Evolutionary conservation across 768 basidiomycete genomes (phyloP).

Genomic region (Suillus placidus): DNA sequence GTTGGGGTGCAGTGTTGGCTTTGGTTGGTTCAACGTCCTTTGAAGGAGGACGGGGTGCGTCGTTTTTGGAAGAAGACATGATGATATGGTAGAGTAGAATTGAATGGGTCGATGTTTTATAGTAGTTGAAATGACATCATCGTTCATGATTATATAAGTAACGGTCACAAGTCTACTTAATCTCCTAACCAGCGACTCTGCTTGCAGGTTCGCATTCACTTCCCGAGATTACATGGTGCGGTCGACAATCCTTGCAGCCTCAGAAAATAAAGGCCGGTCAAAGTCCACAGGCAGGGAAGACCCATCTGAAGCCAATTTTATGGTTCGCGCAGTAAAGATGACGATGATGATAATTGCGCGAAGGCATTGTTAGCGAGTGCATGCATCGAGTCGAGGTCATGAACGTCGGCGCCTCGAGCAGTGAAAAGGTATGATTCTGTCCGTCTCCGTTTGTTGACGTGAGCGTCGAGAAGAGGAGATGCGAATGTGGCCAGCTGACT

Average conservation of each 20-base stretch:
- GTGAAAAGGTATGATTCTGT: constrained; percentile 88
- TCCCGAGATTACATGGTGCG: constrained; percentile 72
- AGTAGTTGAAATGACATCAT: constrained; percentile 6
- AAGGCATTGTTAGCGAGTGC: constrained; percentile 81
- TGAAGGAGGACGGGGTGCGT: constrained; percentile 23
- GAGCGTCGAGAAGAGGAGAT: too few species aligned
- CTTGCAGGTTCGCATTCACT: constrained; percentile 64
- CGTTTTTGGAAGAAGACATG: constrained; percentile 2
- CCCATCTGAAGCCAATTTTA: constrained; percentile 19
- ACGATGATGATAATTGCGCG: constrained; percentile 65
- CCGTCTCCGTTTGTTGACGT: constrained; percentile 46
- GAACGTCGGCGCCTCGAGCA: constrained; percentile 75
- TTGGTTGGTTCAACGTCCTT: constrained; percentile 29
- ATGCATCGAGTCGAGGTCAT: constrained; percentile 86
- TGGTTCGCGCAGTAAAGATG: constrained; percentile 43
- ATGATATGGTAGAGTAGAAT: background rate
- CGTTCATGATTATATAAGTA: background rate
- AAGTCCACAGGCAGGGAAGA: constrained; percentile 40
- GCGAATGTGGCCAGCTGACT: constrained; percentile 59
- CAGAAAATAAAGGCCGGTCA: constrained; percentile 78
- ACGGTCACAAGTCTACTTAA: constrained; percentile 36
- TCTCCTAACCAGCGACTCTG: constrained; percentile 84
- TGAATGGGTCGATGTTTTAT: background rate
- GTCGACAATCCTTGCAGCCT: constrained; percentile 73
- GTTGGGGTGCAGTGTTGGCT: constrained; percentile 36